Percentiles rank a stretch among this genome's conserved stretches.
These are phyloP conservation scores for Decorospora gaudefroyi DNA, from an alignment of 2,329 filamentous ascomycete genomes.

Conservation along the genomic window DNA sequence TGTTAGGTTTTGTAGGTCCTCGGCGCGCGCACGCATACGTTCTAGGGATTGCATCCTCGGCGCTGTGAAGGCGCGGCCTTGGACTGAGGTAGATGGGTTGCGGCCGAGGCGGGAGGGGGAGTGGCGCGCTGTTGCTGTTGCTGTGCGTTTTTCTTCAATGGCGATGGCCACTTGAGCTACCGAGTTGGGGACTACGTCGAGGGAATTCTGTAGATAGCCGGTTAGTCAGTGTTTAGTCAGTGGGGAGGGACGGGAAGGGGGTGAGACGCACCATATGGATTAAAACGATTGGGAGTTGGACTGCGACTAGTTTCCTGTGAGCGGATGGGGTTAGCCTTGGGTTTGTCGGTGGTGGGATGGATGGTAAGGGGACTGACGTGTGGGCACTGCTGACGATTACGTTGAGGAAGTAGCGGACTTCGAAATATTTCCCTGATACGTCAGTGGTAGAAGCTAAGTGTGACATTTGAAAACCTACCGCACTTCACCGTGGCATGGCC, in stretches of 20 bases:
- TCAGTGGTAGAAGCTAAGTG: slow-evolving; percentile 8
- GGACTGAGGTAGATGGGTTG: slow-evolving; percentile 48
- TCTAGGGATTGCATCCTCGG: slow-evolving; percentile 58
- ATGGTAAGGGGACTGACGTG: slow-evolving; percentile 42
- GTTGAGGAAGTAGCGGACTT: slow-evolving; percentile 61
- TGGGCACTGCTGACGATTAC: slow-evolving; percentile 53
- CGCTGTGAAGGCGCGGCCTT: slow-evolving; percentile 59
- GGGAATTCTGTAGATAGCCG: slow-evolving; percentile 56
- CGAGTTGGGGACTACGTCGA: slow-evolving; percentile 61
- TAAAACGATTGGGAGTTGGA: slow-evolving; percentile 60
- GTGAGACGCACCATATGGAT: slow-evolving; percentile 56
- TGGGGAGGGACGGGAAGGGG: not conserved
- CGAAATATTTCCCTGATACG: slow-evolving; percentile 58
- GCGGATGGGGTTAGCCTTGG: slow-evolving; percentile 25
- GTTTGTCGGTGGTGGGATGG: not conserved
- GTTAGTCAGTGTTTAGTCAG: not conserved
- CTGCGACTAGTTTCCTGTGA: slow-evolving; percentile 57
- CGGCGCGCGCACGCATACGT: slow-evolving; percentile 49
- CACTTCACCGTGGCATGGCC: slow-evolving; percentile 58
- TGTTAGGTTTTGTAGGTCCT: slow-evolving; percentile 50
- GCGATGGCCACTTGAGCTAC: slow-evolving; percentile 60
- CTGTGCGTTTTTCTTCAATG: slow-evolving; percentile 56
- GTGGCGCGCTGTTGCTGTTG: slow-evolving; percentile 47
- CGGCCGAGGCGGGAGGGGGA: slow-evolving; percentile 39
- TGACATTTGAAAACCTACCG: slow-evolving; percentile 37